Evolutionary conservation across 1,284 basidiomycete genomes (phyloP).

Genomic region (Puccinia horiana): DNA sequence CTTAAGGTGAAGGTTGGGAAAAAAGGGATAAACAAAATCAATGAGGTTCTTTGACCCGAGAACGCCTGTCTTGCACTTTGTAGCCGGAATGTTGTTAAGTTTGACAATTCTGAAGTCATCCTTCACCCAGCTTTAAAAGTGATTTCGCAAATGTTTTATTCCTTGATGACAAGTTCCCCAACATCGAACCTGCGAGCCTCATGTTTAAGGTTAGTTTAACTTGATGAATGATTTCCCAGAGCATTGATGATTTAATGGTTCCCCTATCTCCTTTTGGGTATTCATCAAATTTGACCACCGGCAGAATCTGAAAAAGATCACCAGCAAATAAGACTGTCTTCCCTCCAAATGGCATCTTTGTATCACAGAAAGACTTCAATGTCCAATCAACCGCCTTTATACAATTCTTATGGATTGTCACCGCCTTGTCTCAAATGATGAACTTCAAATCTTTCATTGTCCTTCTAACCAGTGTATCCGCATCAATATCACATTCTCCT

Average conservation of each 20-base stretch:
- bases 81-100: no score
- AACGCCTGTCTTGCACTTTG: not conserved
- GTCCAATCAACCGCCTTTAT: not conserved
- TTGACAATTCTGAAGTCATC: no score
- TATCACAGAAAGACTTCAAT: not conserved
- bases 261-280: no score
- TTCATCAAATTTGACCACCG: not conserved
- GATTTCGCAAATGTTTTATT: not conserved
- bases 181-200: no score
- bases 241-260: no score
- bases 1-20: not conserved
- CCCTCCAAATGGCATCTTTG: not conserved
- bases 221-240: no score
- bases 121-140: no score
- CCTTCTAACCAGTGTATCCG: not conserved
- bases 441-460: not conserved
- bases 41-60: not conserved
- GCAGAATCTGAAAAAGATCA: slow-evolving; percentile 15
- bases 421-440: slow-evolving; percentile 23
- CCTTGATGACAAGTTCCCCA: not conserved
- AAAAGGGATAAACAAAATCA: not conserved
- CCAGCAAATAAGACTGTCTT: slow-evolving; percentile 6
- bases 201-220: not conserved
- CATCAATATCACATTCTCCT: slow-evolving; percentile 54
- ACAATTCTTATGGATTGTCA: not conserved